Evolutionary conservation across 768 basidiomycete species (phyloP), one percentile per base, ranked within the genome.

Genomic region (Holtermannia corniformis): DNA sequence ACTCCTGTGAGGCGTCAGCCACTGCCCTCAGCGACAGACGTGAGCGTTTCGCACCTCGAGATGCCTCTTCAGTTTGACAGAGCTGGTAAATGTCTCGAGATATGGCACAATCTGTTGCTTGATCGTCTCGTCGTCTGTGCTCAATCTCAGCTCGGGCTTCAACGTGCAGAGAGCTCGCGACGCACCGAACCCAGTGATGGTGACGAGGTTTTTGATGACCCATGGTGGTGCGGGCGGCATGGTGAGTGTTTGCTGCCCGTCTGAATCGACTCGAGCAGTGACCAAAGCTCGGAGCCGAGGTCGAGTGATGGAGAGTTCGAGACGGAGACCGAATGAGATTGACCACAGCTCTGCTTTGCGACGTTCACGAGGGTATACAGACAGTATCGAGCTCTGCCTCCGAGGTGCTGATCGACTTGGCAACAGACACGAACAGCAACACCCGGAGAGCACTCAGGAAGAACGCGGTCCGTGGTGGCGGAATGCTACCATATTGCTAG

Each of bases 101-200:
- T 69, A 63, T 5, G 70, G 70, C 16, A 68, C 25, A 32, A 72
- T 57, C 43, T 65, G 54, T 43, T 64, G 55, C 26, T 57, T 58
- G 23, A 68, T 62, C 12, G 65, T 58, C 21, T 63, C 60, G 13
- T 65, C 58, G 43, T 66, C 69, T 71, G 42, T 25, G 4, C 4
- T 23, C n/a, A n/a, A 37, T 11, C 40, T 41, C 21, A 7, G 22
- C 28, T n/a, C 16, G 41, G 42, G 13, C 14, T 21, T 43, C 40
- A 4, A 26, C 19, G 26, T 14, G 5, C 5, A 23, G 12, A 23
- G 16, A 5, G 21, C 45, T 25, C 41, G 16, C n/a, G 37, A 41
- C 42, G 28, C 10, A 63, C 64, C 64, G 16, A 66, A 37, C 20
- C 62, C 62, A 4, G 61, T 47, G 5, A 66, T 50, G 7, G 28